Percentiles rank a stretch among this genome's conserved stretches.
Evolutionary conservation across 495 filamentous ascomycete species (phyloP).

Genomic region (Lentithecium fluviatile): DNA sequence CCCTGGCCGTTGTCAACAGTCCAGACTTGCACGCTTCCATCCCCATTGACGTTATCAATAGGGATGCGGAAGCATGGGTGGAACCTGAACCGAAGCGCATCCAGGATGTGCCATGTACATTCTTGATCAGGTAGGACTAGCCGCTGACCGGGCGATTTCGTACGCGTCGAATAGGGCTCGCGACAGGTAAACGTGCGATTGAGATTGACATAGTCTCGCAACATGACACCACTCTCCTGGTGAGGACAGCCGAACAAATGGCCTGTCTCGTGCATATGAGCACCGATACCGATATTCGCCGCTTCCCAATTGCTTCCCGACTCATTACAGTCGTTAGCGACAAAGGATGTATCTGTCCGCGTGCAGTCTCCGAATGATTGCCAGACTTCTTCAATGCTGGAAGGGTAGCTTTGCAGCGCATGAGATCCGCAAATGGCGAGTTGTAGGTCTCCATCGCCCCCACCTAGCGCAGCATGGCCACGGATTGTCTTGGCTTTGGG

Average conservation of each 20-base stretch:
- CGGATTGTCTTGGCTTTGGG: conserved; percentile 62
- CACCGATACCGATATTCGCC: conserved; percentile 86
- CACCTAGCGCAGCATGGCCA: conserved; percentile 79
- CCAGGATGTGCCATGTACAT: conserved; percentile 84
- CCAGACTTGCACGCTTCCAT: conserved; percentile 85
- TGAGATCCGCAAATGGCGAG: conserved; percentile 90
- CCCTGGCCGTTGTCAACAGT: conserved; percentile 72
- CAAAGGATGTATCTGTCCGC: conserved; percentile 73
- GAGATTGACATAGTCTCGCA: conserved; percentile 76
- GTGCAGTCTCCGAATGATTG: conserved; percentile 87
- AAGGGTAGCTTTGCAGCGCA: conserved; percentile 80
- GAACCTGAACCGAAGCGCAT: conserved; percentile 80
- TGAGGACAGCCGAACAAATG: conserved; percentile 87
- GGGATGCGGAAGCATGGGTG: conserved; percentile 90
- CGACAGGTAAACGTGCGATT: conserved; percentile 78
- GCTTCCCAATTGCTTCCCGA: conserved; percentile 88
- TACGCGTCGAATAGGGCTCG: conserved; percentile 81
- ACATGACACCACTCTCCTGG: conserved; percentile 84
- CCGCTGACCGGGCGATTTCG: conserved; percentile 72
- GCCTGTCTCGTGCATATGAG: conserved; percentile 84
- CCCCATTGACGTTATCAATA: conserved; percentile 64
- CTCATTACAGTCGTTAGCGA: conserved; percentile 82
- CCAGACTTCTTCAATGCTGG: conserved; percentile 79
- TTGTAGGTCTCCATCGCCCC: conserved; percentile 65
- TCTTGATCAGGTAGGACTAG: conserved; percentile 72